Conservation (phyloP, 176 grass and related monocot species). For the Avena atlantica region DNA sequence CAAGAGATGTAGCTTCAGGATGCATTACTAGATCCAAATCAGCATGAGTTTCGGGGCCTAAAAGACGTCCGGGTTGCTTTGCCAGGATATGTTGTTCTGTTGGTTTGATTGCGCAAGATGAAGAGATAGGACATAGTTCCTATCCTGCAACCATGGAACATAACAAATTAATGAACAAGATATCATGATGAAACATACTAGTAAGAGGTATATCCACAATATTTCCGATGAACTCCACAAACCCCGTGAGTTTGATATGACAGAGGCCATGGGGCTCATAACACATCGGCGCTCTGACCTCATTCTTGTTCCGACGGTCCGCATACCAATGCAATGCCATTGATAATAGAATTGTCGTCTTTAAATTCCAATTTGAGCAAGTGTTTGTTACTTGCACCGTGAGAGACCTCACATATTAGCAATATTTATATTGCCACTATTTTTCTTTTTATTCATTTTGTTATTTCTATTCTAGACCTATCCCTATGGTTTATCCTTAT, state of each 20-base stretch:
- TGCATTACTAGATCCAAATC: background rate
- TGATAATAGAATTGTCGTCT: too few relatives aligned
- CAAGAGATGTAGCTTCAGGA: background rate
- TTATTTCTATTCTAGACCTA: too few relatives aligned
- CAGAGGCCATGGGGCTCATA: too few relatives aligned
- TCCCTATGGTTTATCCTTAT: too few relatives aligned
- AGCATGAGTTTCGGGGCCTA: background rate
- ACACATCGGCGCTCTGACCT: too few relatives aligned
- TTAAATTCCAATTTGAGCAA: too few relatives aligned
- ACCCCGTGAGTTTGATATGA: slow-evolving; percentile 25
- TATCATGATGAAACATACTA: background rate
- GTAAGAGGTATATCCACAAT: background rate
- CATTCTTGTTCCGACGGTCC: too few relatives aligned
- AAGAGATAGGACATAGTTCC: slow-evolving; percentile 41
- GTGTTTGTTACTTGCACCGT: too few relatives aligned
- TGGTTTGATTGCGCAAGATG: slow-evolving; percentile 35
- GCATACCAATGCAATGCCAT: too few relatives aligned
- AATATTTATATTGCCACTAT: too few relatives aligned
- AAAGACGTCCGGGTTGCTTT: slow-evolving; percentile 50
- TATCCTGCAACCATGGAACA: slow-evolving; percentile 31
- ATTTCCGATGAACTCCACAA: background rate
- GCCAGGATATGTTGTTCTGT: background rate
- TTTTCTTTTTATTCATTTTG: too few relatives aligned
- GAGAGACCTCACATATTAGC: too few relatives aligned
- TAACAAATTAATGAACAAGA: background rate